phyloP scores from a whole-genome alignment of 108 stramenopile species.

The Cylindrotheca fusiformis region DNA sequence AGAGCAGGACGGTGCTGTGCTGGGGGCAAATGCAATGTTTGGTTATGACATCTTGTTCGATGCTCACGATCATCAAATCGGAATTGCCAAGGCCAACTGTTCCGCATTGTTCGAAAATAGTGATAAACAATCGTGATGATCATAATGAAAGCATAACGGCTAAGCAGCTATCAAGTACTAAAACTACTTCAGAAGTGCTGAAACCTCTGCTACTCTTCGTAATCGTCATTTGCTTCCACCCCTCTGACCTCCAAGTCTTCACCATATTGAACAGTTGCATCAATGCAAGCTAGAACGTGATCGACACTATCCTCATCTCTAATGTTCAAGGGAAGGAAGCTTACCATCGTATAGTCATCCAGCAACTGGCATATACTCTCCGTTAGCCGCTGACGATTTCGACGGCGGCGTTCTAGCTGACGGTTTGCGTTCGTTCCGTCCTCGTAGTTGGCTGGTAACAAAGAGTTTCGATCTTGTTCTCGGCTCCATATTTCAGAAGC shows the following conservation, averaged over 20 bases:
- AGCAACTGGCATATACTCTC: conserved; percentile 85
- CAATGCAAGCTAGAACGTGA: conserved; percentile 80
- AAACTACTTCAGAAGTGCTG: background rate
- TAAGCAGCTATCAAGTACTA: too few species aligned
- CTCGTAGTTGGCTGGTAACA: conserved; percentile 18
- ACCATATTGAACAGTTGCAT: conserved; percentile 94
- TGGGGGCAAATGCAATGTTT: conserved; percentile 93
- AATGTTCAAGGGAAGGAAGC: conserved; percentile 92
- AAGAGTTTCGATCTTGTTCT: conserved; percentile 43
- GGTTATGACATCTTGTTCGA: conserved; percentile 92
- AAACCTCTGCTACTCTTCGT: conserved; percentile 5
- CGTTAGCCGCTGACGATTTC: conserved; percentile 71
- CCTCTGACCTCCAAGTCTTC: conserved; percentile 89
- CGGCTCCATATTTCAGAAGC: conserved; percentile 81
- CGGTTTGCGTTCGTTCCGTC: conserved; percentile 19
- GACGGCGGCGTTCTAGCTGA: conserved; percentile 27
- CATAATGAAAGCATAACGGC: too few species aligned
- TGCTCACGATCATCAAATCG: conserved; percentile 48
- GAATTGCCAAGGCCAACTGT: conserved; percentile 66
- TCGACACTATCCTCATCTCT: conserved; percentile 91
- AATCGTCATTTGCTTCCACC: conserved; percentile 55
- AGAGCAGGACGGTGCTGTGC: conserved; percentile 85
- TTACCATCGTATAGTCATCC: conserved; percentile 96
- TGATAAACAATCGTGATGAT: too few species aligned
- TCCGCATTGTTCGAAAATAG: background rate